These are phyloP conservation scores for Macadamia integrifolia DNA, from an alignment of 164 flowering plant species.

Conservation along the genomic window DNA sequence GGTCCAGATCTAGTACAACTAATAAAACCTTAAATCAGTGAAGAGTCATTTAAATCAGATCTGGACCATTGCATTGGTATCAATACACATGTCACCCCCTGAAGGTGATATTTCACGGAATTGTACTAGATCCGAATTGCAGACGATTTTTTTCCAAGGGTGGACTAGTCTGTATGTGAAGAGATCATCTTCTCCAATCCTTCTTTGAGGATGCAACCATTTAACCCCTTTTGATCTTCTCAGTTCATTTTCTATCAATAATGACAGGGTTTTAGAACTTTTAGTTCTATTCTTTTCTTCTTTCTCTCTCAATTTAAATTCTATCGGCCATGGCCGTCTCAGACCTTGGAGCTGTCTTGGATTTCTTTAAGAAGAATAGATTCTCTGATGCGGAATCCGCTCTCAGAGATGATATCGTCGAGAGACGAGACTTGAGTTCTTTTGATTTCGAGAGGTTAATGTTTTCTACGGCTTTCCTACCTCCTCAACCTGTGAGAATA, in stretches of 20 bases:
- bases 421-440: slow-evolving; percentile 31
- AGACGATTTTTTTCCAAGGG: no score
- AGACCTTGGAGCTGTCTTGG: slow-evolving; percentile 51
- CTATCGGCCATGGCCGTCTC: slow-evolving; percentile 27
- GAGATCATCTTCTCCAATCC: background rate
- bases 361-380: slow-evolving; percentile 59
- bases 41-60: no score
- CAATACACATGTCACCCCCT: no score
- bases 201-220: slow-evolving; percentile 12
- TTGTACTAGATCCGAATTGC: no score
- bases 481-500: slow-evolving; percentile 44
- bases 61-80: no score
- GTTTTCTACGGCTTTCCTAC: slow-evolving; percentile 56
- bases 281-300: background rate
- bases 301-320: slow-evolving; percentile 4
- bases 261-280: background rate
- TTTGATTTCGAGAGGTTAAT: slow-evolving; percentile 58
- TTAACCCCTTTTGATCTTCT: slow-evolving; percentile 3
- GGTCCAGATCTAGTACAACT: no score
- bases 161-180: no score
- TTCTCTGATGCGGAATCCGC: slow-evolving; percentile 64
- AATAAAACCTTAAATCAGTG: no score
- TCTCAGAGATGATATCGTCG: slow-evolving; percentile 51
- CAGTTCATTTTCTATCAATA: slow-evolving; percentile 5
- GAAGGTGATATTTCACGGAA: no score